phyloP scores from a whole-genome alignment of 352 stramenopile genomes.

The Globisporangium megalacanthum region DNA sequence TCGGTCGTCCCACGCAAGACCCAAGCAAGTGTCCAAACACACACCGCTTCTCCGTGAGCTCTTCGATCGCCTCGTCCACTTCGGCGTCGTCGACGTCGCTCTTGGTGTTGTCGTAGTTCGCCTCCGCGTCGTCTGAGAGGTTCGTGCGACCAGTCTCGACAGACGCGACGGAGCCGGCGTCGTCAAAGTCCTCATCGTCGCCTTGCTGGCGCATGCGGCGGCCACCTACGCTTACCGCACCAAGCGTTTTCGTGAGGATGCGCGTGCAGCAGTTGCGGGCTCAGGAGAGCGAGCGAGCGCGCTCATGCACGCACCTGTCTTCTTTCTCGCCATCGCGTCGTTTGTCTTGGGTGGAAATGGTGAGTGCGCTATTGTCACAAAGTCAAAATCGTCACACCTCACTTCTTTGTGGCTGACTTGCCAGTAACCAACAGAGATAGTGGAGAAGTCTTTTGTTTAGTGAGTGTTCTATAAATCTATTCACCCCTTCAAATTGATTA shows the following conservation, averaged over 20 bases:
- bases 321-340: constrained; percentile 61
- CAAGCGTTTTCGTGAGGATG: constrained; percentile 4
- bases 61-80: constrained; percentile 69
- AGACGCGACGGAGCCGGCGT: constrained; percentile 59
- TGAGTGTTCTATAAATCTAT: not conserved
- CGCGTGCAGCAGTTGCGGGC: not conserved
- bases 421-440: no score
- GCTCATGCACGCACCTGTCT: constrained; percentile 27
- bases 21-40: not conserved
- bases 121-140: constrained; percentile 52
- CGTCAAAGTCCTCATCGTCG: constrained; percentile 65
- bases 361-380: not conserved
- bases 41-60: constrained; percentile 78
- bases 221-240: not conserved
- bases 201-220: constrained; percentile 58
- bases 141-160: constrained; percentile 60
- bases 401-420: no score
- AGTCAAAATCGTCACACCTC: no score
- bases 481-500: no score
- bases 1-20: not conserved
- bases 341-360: not conserved
- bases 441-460: not conserved
- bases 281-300: not conserved
- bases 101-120: constrained; percentile 60
- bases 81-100: constrained; percentile 53